phyloP scores from a whole-genome alignment of 164 flowering plant genomes.

The Nymphaea colorata region DNA sequence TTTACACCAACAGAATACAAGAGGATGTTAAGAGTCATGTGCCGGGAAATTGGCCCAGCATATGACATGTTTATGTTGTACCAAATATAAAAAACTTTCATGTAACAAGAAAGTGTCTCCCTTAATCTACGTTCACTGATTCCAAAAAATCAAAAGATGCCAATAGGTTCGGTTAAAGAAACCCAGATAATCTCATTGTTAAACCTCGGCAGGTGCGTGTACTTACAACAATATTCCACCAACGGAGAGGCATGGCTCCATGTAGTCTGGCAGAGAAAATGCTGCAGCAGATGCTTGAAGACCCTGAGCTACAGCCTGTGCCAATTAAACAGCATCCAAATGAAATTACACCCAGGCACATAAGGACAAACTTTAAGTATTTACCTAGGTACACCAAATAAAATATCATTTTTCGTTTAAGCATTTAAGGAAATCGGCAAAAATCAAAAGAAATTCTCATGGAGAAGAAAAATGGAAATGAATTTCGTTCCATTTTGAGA shows the following conservation, averaged over 20 bases:
- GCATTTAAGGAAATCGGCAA: background rate
- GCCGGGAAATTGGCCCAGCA: too few relatives aligned
- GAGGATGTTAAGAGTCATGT: too few relatives aligned
- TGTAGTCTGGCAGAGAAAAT: conserved; percentile 18
- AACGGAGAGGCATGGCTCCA: conserved; percentile 54
- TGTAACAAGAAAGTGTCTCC: too few relatives aligned
- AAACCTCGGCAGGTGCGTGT: background rate
- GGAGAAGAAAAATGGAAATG: background rate
- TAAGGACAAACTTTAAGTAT: background rate
- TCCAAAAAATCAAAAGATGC: too few relatives aligned
- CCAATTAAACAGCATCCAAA: conserved; percentile 5
- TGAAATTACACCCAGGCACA: conserved; percentile 2
- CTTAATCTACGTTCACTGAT: too few relatives aligned
- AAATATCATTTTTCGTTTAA: background rate
- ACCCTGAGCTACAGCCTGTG: conserved; percentile 66
- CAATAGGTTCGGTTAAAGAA: too few relatives aligned
- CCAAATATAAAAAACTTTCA: too few relatives aligned
- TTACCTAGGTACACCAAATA: background rate
- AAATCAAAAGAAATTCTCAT: background rate
- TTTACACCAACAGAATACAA: too few relatives aligned
- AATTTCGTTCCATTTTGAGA: background rate
- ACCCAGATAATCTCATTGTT: too few relatives aligned
- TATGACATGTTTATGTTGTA: too few relatives aligned
- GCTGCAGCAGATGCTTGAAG: conserved; percentile 75
- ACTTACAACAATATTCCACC: conserved; percentile 93